Evolutionary conservation across 2,329 filamentous ascomycete species (phyloP), one percentile per base, ranked within the genome.

Genomic region (Berkeleyomyces rouxiae): DNA sequence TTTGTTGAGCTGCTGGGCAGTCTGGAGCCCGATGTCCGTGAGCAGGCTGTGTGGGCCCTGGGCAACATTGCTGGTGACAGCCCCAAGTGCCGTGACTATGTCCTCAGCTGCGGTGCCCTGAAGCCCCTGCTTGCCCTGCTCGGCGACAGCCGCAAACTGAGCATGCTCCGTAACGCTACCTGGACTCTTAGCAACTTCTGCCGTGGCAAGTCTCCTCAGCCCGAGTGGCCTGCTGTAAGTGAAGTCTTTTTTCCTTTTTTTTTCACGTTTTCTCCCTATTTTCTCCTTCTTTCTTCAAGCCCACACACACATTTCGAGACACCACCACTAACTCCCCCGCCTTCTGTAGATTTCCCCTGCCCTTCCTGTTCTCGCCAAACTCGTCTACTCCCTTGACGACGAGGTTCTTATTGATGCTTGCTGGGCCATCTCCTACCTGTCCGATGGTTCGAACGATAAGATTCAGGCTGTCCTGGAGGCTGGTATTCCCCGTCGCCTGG

Each of bases 111-210:
- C 68, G 91, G 91, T 70, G 93, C 93, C 66, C 83, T 99, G 61
- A 90, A 90, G 74, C 93, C 93, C 61, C 82, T 99, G 63, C 83
- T 99, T 63, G 83, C 84, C 71, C 82, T 99, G 53, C 84, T 99
- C 63, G 92, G 92, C 62, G 93, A 99, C 75, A 96, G 93, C 78
- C 90, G 93, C 71, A 99, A 99, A 81, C 80, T 99, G 64, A 97
- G 91, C 82, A 99, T 99, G 93, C 85, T 99, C 61, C 84, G 93
- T 69, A 99, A 99, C 73, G 93, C 93, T 43, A 99, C 93, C 33
- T 99, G 93, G 93, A 99, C 93, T 53, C 79, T 99, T 63, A 97
- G 93, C 82, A 99, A 99, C 81, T 99, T 99, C 78, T 99, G 93
- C 79, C 90, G 93, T 80, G 93, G 93, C 77, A 99, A 99, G 83